Conservation (phyloP, 371 early-diverging fungal species). For the Zancudomyces culisetae region DNA sequence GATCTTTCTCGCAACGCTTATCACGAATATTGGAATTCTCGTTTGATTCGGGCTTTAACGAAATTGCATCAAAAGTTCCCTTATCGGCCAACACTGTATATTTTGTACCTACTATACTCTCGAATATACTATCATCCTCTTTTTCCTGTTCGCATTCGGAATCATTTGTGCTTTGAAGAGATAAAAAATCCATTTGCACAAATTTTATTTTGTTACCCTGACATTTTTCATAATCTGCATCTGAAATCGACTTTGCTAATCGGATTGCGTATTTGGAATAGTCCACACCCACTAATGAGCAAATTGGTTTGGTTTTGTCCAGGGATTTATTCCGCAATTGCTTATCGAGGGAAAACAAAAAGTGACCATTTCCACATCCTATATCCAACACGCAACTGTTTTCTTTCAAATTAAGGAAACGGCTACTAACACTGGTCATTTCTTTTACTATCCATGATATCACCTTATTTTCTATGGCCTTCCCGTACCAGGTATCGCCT, state of each 20-base stretch:
- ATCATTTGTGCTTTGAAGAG: too few species aligned
- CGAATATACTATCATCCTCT: background rate
- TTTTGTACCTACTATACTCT: background rate
- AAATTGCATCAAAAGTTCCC: constrained; percentile 86
- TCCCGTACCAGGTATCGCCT: constrained; percentile 64
- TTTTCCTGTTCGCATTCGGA: too few species aligned
- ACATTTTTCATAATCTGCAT: background rate
- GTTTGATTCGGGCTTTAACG: constrained; percentile 42
- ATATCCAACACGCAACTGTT: constrained; percentile 39
- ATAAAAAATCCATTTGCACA: constrained; percentile 41
- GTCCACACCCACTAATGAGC: too few species aligned
- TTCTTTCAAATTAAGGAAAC: background rate
- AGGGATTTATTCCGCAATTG: too few species aligned
- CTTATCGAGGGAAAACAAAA: constrained; percentile 56
- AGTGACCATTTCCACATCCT: constrained; percentile 84
- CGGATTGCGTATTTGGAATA: constrained; percentile 58
- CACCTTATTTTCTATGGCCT: too few species aligned
- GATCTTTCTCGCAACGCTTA: too few species aligned
- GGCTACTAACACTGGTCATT: background rate
- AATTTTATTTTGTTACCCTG: constrained; percentile 19
- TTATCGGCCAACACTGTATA: constrained; percentile 67
- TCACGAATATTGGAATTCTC: too few species aligned
- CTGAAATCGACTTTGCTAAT: constrained; percentile 31
- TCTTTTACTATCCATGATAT: too few species aligned
- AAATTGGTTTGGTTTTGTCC: too few species aligned